Percentiles rank a stretch among this genome's conserved stretches.
Conservation (phyloP, 2,329 filamentous ascomycete species). For the Penicillium sp. region DNA sequence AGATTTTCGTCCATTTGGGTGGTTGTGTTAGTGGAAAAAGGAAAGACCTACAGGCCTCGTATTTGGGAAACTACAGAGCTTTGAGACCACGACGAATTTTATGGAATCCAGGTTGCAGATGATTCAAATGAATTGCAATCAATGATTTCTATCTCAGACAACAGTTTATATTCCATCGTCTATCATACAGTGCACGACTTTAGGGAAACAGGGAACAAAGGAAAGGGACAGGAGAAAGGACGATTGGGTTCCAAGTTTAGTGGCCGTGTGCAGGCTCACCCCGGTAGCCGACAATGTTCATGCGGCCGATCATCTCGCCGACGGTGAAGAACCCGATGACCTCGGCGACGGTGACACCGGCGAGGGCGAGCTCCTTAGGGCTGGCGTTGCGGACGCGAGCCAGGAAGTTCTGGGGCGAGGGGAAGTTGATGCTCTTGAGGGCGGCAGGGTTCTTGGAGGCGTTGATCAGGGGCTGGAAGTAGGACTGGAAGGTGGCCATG, state of each 20-base stretch:
- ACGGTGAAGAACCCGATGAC: conserved; percentile 95
- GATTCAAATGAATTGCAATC: conserved; percentile 14
- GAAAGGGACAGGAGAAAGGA: conserved; percentile 29
- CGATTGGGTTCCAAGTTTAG: conserved; percentile 31
- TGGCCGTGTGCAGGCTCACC: conserved; percentile 58
- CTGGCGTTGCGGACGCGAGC: conserved; percentile 67
- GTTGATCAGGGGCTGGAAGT: conserved; percentile 74
- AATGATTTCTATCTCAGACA: conserved; percentile 36
- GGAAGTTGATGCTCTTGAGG: conserved; percentile 54
- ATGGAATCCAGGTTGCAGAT: background rate
- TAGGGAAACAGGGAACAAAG: conserved; percentile 31
- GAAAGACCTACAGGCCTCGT: background rate
- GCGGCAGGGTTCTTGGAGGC: conserved; percentile 68
- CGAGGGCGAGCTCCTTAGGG: conserved; percentile 66
- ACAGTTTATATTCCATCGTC: conserved; percentile 48
- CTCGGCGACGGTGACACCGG: conserved; percentile 79
- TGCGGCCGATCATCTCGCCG: conserved; percentile 91
- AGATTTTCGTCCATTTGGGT: background rate
- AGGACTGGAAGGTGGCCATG: conserved; percentile 77
- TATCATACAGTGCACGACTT: conserved; percentile 47
- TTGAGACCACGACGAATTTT: background rate
- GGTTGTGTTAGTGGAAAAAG: background rate
- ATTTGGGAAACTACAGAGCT: background rate
- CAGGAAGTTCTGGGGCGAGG: conserved; percentile 56
- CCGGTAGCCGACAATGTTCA: conserved; percentile 93